phyloP scores from a whole-genome alignment of 768 basidiomycete species.

The Agaricus sinodeliciosus region DNA sequence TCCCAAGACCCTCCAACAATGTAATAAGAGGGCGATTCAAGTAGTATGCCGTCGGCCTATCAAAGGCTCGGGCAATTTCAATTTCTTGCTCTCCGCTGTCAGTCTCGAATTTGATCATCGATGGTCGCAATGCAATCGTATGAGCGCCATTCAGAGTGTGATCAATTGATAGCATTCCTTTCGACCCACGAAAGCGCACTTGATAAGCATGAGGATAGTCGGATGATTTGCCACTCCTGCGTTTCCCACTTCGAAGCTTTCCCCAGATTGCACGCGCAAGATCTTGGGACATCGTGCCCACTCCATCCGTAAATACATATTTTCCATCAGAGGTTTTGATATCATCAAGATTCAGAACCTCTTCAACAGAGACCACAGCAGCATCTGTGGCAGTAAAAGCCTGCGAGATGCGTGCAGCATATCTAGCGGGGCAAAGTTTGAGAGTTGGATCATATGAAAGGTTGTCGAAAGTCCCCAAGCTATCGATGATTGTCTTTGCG shows the following conservation, averaged over 20 bases:
- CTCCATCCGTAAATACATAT: constrained; percentile 64
- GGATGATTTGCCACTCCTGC: constrained; percentile 23
- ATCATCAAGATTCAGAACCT: constrained; percentile 37
- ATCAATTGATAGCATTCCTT: constrained; percentile 60
- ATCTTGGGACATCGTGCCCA: constrained; percentile 54
- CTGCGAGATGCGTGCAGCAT: constrained; percentile 65
- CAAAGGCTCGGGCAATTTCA: constrained; percentile 62
- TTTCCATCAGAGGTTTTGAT: constrained; percentile 24
- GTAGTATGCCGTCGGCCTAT: constrained; percentile 49
- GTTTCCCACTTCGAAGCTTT: constrained; percentile 30
- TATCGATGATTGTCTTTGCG: constrained; percentile 44
- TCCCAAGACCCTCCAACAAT: constrained; percentile 54
- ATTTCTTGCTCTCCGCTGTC: constrained; percentile 31
- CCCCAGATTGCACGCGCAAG: constrained; percentile 46
- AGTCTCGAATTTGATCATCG: constrained; percentile 66
- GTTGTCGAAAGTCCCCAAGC: constrained; percentile 48
- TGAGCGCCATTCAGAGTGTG: constrained; percentile 36
- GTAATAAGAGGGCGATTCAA: constrained; percentile 63
- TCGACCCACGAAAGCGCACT: constrained; percentile 57
- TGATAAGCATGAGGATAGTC: constrained; percentile 47
- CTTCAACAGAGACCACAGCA: constrained; percentile 39
- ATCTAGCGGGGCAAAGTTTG: constrained; percentile 59
- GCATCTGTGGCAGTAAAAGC: constrained; percentile 71
- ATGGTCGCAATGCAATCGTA: constrained; percentile 45
- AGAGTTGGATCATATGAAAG: constrained; percentile 38